A percentile compares a stretch with the other conserved stretches of the same genome.
phyloP scores from a whole-genome alignment of 768 basidiomycete genomes.

The Suillus variegatus region DNA sequence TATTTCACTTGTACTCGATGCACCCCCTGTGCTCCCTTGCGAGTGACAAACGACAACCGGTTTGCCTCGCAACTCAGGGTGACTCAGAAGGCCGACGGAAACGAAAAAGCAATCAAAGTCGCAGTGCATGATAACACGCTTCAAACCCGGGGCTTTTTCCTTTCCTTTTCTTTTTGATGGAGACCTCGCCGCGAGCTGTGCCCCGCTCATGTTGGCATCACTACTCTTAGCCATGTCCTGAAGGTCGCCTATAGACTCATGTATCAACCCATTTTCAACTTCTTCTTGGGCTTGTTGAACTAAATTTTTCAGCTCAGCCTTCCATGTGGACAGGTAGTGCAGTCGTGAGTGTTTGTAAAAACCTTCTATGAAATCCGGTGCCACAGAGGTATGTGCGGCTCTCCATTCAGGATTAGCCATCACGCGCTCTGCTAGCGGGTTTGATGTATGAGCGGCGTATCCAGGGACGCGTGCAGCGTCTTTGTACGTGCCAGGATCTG shows the following conservation, averaged over 20 bases:
- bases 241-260: slow-evolving; percentile 8
- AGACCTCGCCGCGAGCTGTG: slow-evolving; percentile 49
- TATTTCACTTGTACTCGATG: slow-evolving; percentile 88
- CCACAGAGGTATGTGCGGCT: slow-evolving; percentile 81
- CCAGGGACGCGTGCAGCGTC: slow-evolving; percentile 51
- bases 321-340: slow-evolving; percentile 93
- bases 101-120: slow-evolving; percentile 99
- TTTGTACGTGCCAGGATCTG: slow-evolving; percentile 43
- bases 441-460: slow-evolving; percentile 72
- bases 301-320: slow-evolving; percentile 80
- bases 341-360: slow-evolving; percentile 86
- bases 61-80: slow-evolving; percentile 83
- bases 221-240: background rate
- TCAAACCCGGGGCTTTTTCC: slow-evolving; percentile 46
- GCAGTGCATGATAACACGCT: slow-evolving; percentile 84
- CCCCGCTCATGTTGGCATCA: slow-evolving; percentile 54
- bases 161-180: slow-evolving; percentile 54
- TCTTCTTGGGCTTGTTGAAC: slow-evolving; percentile 79
- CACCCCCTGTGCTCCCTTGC: slow-evolving; percentile 70
- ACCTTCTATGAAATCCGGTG: slow-evolving; percentile 83
- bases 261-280: slow-evolving; percentile 45
- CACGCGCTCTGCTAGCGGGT: slow-evolving; percentile 70
- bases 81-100: slow-evolving; percentile 77
- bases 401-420: slow-evolving; percentile 89
- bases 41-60: slow-evolving; percentile 97